Evolutionary conservation across 2,329 filamentous ascomycete species (phyloP).

Genomic region (Alternaria ethzedia): DNA sequence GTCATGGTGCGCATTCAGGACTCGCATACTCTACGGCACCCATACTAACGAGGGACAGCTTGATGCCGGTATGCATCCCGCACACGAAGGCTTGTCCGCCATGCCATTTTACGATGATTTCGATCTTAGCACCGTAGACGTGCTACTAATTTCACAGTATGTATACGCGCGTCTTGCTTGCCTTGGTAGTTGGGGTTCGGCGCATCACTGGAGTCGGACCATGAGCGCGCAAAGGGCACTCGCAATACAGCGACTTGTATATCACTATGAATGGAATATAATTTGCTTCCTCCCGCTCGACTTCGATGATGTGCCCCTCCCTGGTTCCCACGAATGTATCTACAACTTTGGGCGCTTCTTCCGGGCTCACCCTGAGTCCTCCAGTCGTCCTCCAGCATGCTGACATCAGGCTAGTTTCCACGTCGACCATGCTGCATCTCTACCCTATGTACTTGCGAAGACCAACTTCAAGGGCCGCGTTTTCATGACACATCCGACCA

Average conservation of each 20-base stretch:
- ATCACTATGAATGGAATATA: conserved; percentile 51
- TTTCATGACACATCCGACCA: conserved; percentile 99
- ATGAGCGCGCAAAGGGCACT: conserved; percentile 23
- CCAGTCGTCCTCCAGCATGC: conserved; percentile 12
- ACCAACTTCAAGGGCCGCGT: conserved; percentile 96
- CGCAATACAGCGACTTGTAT: conserved; percentile 41
- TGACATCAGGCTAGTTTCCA: conserved; percentile 75
- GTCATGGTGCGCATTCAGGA: conserved; percentile 76
- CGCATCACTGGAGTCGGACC: conserved; percentile 44
- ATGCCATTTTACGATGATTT: conserved; percentile 99
- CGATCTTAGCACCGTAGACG: conserved; percentile 94
- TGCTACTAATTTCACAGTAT: conserved; percentile 99
- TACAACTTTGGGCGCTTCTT: conserved; percentile 6
- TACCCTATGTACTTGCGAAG: conserved; percentile 96
- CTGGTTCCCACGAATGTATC: conserved; percentile 26
- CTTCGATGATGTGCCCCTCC: conserved; percentile 44
- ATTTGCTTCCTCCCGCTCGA: conserved; percentile 45
- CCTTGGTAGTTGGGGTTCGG: conserved; percentile 26
- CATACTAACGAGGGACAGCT: conserved; percentile 64
- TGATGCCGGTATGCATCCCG: conserved; percentile 95
- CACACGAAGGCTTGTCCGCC: conserved; percentile 90
- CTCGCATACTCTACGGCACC: not conserved
- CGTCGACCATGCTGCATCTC: conserved; percentile 96
- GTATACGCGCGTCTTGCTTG: conserved; percentile 52
- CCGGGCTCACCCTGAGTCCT: not conserved